Percentiles rank a stretch among this genome's conserved stretches.
phyloP scores from a whole-genome alignment of 2,329 filamentous ascomycete genomes.

The Trichoderma koningiopsis region DNA sequence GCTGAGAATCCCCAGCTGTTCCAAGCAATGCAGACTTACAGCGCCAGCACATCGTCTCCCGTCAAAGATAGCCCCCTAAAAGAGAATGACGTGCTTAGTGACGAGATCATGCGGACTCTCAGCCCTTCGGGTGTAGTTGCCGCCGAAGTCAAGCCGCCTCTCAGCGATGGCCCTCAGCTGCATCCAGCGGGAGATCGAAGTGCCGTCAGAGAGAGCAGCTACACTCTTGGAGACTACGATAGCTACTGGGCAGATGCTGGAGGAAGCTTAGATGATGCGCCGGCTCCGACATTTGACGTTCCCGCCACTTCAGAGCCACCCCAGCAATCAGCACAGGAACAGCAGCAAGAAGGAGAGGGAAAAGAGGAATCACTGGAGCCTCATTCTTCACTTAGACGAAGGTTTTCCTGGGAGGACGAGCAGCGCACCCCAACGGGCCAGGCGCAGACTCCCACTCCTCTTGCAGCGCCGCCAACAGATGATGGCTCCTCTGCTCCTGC shows the following conservation, averaged over 20 bases:
- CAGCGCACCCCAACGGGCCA: neutral
- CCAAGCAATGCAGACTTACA: slow-evolving; percentile 49
- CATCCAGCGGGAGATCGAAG: slow-evolving; percentile 29
- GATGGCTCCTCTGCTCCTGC: slow-evolving; percentile 8
- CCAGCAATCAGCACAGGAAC: neutral
- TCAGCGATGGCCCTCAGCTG: slow-evolving; percentile 28
- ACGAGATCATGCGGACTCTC: slow-evolving; percentile 74
- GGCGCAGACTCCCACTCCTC: slow-evolving; percentile 6
- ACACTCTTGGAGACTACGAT: slow-evolving; percentile 67
- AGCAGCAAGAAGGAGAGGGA: neutral
- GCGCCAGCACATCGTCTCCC: slow-evolving; percentile 52
- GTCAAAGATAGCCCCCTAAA: slow-evolving; percentile 67
- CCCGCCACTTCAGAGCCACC: neutral
- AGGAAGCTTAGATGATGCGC: neutral
- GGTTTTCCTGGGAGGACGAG: slow-evolving; percentile 41
- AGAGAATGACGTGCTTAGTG: slow-evolving; percentile 70
- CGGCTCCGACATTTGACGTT: neutral
- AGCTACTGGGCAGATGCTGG: slow-evolving; percentile 60
- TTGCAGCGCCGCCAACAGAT: neutral
- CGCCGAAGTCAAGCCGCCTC: slow-evolving; percentile 23
- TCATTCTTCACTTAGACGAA: slow-evolving; percentile 31
- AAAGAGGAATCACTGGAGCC: slow-evolving; percentile 13
- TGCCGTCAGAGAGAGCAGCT: slow-evolving; percentile 57
- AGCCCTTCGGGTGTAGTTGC: slow-evolving; percentile 48
- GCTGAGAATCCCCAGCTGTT: slow-evolving; percentile 40